Conservation (phyloP, 257 asterid genomes). For the Forsythia viridissima region DNA sequence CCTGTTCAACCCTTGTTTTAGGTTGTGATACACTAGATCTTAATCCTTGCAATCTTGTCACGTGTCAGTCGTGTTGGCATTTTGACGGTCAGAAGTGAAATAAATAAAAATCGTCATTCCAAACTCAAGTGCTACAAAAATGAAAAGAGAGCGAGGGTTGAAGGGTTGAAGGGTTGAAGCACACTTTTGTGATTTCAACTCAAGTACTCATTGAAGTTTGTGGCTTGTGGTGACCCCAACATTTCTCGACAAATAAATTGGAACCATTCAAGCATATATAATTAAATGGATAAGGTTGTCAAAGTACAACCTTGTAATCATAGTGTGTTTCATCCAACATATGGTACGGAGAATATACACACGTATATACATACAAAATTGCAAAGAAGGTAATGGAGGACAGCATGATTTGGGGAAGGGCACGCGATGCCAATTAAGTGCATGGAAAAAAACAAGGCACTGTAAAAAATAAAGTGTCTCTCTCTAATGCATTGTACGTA, state of each 20-base stretch:
- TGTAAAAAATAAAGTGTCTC: conserved; percentile 14
- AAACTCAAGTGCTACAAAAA: no score
- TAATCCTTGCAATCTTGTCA: no score
- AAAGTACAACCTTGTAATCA: conserved; percentile 24
- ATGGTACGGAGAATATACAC: background rate
- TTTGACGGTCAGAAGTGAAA: no score
- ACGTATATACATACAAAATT: background rate
- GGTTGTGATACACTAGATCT: no score
- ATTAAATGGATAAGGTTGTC: conserved; percentile 18
- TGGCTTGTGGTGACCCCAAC: background rate
- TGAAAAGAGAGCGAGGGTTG: no score
- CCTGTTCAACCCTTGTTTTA: no score
- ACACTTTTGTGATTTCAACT: background rate
- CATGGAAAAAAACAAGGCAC: conserved; percentile 24
- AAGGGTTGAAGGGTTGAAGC: no score
- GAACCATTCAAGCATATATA: background rate
- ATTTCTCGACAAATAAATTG: background rate
- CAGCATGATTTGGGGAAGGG: conserved; percentile 48
- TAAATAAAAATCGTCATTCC: no score
- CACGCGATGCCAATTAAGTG: conserved; percentile 51
- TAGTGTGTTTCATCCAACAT: background rate
- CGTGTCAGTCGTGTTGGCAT: no score
- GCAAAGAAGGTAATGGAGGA: conserved; percentile 46
- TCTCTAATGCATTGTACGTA: conserved; percentile 22
- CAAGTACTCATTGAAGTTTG: background rate